These are phyloP conservation scores for Phalaenopsis equestris DNA, from an alignment of 106 monocot species.

Conservation along the genomic window DNA sequence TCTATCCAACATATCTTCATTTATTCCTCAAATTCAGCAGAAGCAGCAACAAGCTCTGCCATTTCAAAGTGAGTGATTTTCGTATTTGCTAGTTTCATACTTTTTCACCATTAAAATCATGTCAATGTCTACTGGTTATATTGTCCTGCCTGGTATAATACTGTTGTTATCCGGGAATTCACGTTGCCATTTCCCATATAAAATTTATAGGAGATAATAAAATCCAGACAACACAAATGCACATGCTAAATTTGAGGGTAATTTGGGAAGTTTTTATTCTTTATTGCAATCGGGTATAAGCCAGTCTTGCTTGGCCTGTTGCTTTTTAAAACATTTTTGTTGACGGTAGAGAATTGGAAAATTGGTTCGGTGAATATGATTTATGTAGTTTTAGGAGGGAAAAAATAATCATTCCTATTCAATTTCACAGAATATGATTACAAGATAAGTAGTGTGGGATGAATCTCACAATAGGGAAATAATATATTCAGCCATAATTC, in stretches of 20 bases:
- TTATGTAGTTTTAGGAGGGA: too few relatives aligned
- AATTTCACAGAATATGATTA: too few relatives aligned
- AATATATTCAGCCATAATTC: too few relatives aligned
- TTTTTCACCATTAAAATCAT: not conserved
- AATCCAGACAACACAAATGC: not conserved
- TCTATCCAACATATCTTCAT: slow-evolving; percentile 45
- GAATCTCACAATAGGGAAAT: too few relatives aligned
- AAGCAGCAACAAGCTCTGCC: slow-evolving; percentile 37
- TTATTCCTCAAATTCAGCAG: slow-evolving; percentile 42
- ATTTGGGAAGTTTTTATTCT: too few relatives aligned
- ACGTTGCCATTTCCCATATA: not conserved
- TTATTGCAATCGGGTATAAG: too few relatives aligned
- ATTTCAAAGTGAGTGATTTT: slow-evolving; percentile 18
- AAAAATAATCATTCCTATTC: too few relatives aligned
- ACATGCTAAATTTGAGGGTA: not conserved
- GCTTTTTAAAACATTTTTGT: too few relatives aligned
- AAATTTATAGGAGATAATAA: not conserved
- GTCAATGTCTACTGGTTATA: not conserved
- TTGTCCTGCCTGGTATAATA: not conserved
- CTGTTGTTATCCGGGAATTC: not conserved
- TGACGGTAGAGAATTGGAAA: too few relatives aligned
- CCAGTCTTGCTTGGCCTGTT: too few relatives aligned
- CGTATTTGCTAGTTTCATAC: not conserved
- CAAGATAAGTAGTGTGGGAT: too few relatives aligned
- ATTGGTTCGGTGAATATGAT: too few relatives aligned